Conservation (phyloP, 108 stramenopile species). For the Parmales sp. region DNA sequence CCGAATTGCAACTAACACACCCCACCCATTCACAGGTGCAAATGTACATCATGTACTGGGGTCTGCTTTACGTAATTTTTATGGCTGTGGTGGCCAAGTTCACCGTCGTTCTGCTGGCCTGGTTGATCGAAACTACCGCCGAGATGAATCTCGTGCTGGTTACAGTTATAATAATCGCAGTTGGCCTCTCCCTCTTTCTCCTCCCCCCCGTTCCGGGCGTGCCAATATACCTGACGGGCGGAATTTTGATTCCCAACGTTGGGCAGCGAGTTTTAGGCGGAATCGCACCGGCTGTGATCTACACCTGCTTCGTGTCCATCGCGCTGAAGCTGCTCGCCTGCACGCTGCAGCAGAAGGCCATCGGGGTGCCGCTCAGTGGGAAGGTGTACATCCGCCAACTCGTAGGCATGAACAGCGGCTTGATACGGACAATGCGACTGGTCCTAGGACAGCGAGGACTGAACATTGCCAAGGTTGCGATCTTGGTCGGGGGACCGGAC, state of each 20-base stretch:
- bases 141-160: slow-evolving; percentile 17
- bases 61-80: slow-evolving; percentile 38
- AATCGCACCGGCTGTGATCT: slow-evolving; percentile 15
- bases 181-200: slow-evolving; percentile 46
- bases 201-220: slow-evolving; percentile 56
- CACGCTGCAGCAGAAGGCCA: slow-evolving; percentile 44
- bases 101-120: slow-evolving; percentile 46
- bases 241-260: slow-evolving; percentile 38
- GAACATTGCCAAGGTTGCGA: slow-evolving; percentile 38
- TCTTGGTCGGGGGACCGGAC: slow-evolving; percentile 53
- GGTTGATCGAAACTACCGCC: slow-evolving; percentile 1
- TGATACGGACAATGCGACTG: slow-evolving; percentile 39
- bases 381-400: slow-evolving; percentile 40
- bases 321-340: slow-evolving; percentile 45
- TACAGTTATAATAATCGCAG: slow-evolving; percentile 33
- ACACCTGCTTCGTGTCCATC: slow-evolving; percentile 31
- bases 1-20: too few species aligned
- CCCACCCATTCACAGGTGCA: too few species aligned
- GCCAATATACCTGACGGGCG: slow-evolving; percentile 51
- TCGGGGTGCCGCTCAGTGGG: slow-evolving; percentile 41
- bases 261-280: slow-evolving; percentile 31
- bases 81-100: slow-evolving; percentile 39
- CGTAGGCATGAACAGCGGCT: slow-evolving; percentile 38
- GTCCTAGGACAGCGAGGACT: slow-evolving; percentile 34
- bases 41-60: slow-evolving; percentile 40